Evolutionary conservation across 2,329 filamentous ascomycete genomes (phyloP).

Genomic region (Parascedosporium putredinis): DNA sequence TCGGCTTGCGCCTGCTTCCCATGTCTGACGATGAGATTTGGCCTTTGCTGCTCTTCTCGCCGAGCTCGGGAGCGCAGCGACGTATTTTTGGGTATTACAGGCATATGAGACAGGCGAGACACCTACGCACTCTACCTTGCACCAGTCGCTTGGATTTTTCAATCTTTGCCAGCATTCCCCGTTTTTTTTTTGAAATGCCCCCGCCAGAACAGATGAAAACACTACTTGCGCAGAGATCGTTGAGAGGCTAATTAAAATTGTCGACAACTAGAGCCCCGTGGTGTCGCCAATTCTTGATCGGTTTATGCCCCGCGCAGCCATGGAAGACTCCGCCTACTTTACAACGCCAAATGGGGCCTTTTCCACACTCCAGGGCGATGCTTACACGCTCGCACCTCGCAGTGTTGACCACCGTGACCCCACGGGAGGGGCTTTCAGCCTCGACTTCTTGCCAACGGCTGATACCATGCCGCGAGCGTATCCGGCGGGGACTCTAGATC

Average conservation of each 20-base stretch:
- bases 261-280: constrained; percentile 4
- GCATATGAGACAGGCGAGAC: too few relatives aligned
- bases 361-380: constrained; percentile 5
- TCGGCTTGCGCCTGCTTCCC: too few relatives aligned
- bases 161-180: neutral
- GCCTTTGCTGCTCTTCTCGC: too few relatives aligned
- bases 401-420: constrained; percentile 5
- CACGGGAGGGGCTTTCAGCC: neutral
- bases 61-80: too few relatives aligned
- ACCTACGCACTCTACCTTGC: too few relatives aligned
- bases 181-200: neutral
- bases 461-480: constrained; percentile 6
- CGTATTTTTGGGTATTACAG: too few relatives aligned
- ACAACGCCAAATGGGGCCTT: constrained; percentile 1
- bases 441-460: constrained; percentile 6
- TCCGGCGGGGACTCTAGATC: constrained; percentile 3
- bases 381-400: constrained; percentile 4
- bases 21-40: too few relatives aligned
- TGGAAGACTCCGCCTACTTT: constrained; percentile 7
- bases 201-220: neutral
- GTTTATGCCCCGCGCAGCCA: neutral
- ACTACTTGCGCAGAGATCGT: neutral
- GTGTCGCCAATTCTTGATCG: constrained; percentile 5
- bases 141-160: neutral
- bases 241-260: neutral